These are phyloP conservation scores for Diutina rugosa DNA, from an alignment of 1,139 yeast species.

Conservation along the genomic window DNA sequence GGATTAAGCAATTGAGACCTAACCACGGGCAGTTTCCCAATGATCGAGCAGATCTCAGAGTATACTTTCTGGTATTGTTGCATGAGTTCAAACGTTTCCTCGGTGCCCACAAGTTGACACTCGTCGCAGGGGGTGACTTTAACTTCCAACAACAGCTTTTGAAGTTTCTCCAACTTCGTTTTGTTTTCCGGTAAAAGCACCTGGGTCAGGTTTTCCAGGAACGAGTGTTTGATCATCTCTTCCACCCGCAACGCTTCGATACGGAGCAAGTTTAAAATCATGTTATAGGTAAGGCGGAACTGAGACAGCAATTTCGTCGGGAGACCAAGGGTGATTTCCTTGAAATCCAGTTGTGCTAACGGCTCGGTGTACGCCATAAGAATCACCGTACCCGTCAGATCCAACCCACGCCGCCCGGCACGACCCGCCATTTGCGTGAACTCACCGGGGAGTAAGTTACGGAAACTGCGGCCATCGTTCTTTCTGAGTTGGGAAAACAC, in stretches of 20 bases:
- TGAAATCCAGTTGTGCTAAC: conserved; percentile 44
- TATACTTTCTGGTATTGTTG: conserved; percentile 31
- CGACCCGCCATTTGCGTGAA: conserved; percentile 99
- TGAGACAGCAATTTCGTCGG: conserved; percentile 88
- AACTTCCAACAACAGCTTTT: conserved; percentile 29
- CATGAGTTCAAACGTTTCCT: conserved; percentile 30
- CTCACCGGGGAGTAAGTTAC: conserved; percentile 86
- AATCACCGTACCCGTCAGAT: conserved; percentile 90
- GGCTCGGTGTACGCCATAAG: conserved; percentile 79
- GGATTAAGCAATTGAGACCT: conserved; percentile 29
- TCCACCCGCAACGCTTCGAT: conserved; percentile 92
- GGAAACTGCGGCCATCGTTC: conserved; percentile 77
- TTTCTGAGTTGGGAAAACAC: conserved; percentile 77
- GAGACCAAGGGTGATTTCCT: conserved; percentile 71
- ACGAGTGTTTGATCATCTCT: conserved; percentile 93
- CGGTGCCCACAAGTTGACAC: conserved; percentile 26
- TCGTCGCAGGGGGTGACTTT: conserved; percentile 16
- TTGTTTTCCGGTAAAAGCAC: conserved; percentile 80
- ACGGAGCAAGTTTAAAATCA: conserved; percentile 83
- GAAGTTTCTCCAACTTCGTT: conserved; percentile 41
- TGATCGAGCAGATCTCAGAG: conserved; percentile 32
- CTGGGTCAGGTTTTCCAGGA: conserved; percentile 84
- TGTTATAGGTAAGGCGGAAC: conserved; percentile 85
- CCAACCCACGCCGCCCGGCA: conserved; percentile 97
- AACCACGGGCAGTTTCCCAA: conserved; percentile 32